Evolutionary conservation across 176 grass and related monocot genomes (phyloP).

Genomic region (Cenchrus purpureus): DNA sequence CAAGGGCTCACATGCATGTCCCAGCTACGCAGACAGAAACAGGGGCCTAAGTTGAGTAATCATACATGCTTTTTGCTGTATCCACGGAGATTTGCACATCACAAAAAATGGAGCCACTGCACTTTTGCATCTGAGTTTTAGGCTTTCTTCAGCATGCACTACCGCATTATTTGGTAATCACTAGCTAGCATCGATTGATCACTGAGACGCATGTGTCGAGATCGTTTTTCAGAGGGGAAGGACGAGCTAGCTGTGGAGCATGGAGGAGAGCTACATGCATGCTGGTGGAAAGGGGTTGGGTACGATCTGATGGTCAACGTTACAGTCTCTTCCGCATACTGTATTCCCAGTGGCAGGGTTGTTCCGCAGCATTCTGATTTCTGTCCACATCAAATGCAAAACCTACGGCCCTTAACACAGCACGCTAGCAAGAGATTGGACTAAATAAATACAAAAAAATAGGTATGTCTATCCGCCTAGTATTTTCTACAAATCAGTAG

Average conservation of each 20-base stretch:
- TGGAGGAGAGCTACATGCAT: no score
- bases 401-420: background rate
- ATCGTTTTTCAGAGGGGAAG: background rate
- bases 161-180: slow-evolving; percentile 14
- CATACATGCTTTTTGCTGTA: slow-evolving; percentile 38
- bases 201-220: background rate
- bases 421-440: no score
- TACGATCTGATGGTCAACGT: slow-evolving; percentile 38
- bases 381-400: background rate
- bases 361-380: background rate
- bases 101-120: background rate
- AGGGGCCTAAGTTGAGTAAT: slow-evolving; percentile 20
- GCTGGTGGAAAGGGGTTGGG: background rate
- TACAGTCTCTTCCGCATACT: slow-evolving; percentile 18
- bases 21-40: background rate
- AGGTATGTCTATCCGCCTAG: background rate
- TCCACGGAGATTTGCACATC: slow-evolving; percentile 22
- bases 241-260: no score
- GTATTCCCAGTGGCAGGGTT: background rate
- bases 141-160: slow-evolving; percentile 15
- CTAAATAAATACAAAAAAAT: background rate
- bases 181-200: background rate
- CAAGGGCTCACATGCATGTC: slow-evolving; percentile 36
- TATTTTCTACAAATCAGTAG: no score
- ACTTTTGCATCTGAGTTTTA: background rate